Evolutionary conservation across 257 asterid species (phyloP), one percentile per base, ranked within the genome.

Genomic region (Henckelia pumila): DNA sequence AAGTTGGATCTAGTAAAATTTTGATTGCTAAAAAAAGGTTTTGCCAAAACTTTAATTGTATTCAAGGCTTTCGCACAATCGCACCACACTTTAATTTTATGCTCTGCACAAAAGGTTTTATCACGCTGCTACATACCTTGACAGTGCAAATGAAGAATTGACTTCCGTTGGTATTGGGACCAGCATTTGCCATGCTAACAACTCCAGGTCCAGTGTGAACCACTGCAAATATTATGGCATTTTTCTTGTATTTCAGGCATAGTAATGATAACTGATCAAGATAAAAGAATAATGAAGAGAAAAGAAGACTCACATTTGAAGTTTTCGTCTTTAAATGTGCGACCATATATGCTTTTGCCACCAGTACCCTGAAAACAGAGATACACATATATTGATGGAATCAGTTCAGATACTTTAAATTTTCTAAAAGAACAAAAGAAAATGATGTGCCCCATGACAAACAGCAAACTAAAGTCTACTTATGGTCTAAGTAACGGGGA

Each of bases 181-280:
- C 99, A 68, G 97, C 97, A 81, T 93, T 93, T 70, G 99, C 99
- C 97, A 93, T 93, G 90, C 99, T 93, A 79, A 93, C 78, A 62
- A 85, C 61, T 77, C 99, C 99, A 72, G 97, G 99, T 76, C 97
- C 99, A 67, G 92, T 75, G 78, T 93, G 99, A 80, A 58, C 59
- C 89, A 93, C 99, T 93, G 79, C 82, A 79, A 58, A 55, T 6
- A 73, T 30, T 72, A 69, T 70, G 26, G 59, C 20, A 49, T 29
- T 58, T 33, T 55, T 56, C 30, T 28, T 28, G 30, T 28, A 28
- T 28, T 55, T 59, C 37, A 62, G 64, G 29, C 66, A 37, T 13
- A 26, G 66, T 67, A 67, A 35, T 55, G 25, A n/a, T 22, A 68
- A 62, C 55, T 52, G 44, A 61, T 59, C 33, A 44, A 59, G 37